phyloP scores from a whole-genome alignment of 108 stramenopile genomes.

The Schizochytrium sp. region DNA sequence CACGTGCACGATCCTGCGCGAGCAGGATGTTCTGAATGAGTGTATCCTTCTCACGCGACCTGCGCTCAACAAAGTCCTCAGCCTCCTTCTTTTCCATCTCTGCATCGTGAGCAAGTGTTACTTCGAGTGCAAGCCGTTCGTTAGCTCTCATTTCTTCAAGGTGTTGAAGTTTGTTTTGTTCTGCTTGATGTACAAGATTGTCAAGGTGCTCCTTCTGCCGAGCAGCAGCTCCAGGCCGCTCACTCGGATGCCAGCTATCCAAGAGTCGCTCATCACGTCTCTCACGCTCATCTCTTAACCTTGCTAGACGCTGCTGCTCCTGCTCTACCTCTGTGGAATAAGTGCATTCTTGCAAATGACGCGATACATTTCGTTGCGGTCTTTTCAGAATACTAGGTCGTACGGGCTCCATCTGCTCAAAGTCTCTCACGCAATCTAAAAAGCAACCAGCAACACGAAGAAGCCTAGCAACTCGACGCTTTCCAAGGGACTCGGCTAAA shows the following conservation, averaged over 20 bases:
- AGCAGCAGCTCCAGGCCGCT: not conserved
- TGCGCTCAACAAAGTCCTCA: not conserved
- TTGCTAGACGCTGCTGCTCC: not conserved
- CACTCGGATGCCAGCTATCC: slow-evolving; percentile 17
- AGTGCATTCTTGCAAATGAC: not conserved
- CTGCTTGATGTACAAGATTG: not conserved
- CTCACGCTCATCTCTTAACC: not conserved
- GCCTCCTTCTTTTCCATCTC: not conserved
- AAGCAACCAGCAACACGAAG: too few relatives aligned
- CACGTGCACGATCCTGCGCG: not conserved
- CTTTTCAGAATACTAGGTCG: slow-evolving; percentile 20
- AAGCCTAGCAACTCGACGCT: too few relatives aligned
- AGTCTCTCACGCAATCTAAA: too few relatives aligned
- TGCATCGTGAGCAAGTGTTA: not conserved
- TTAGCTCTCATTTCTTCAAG: not conserved
- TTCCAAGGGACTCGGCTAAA: too few relatives aligned
- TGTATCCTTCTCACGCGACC: not conserved
- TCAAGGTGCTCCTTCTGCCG: not conserved
- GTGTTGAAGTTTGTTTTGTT: not conserved
- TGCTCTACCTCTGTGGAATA: not conserved
- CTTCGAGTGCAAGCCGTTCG: not conserved
- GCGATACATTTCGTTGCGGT: not conserved
- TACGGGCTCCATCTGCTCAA: not conserved
- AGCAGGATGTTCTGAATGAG: slow-evolving; percentile 3
- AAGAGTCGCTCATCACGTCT: not conserved